A percentile compares a stretch with the other conserved stretches of the same genome.
Evolutionary conservation across 768 basidiomycete genomes (phyloP).

Genomic region (Podaxis mareebaensis): DNA sequence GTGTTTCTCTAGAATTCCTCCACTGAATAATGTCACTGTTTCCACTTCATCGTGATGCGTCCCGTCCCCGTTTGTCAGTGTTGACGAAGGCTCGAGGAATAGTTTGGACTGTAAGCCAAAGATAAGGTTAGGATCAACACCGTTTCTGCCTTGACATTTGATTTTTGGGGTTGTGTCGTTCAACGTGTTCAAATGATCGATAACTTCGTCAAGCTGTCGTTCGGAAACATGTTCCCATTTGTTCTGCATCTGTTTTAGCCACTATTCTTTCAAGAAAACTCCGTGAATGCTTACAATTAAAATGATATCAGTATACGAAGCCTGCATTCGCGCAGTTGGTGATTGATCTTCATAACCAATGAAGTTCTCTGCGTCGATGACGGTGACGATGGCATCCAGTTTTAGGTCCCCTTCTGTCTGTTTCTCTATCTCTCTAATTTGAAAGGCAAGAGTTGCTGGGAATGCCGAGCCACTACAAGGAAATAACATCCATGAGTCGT

Average conservation of each 20-base stretch:
- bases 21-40: constrained; percentile 64
- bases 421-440: constrained; percentile 85
- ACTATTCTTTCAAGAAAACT: background rate
- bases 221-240: constrained; percentile 90
- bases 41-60: constrained; percentile 84
- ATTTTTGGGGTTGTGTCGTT: constrained; percentile 92
- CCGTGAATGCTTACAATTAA: constrained; percentile 62
- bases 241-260: constrained; percentile 47
- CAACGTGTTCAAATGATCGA: constrained; percentile 86
- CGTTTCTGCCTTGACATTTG: constrained; percentile 58
- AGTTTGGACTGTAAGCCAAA: constrained; percentile 91
- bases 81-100: constrained; percentile 40
- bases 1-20: constrained; percentile 23
- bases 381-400: constrained; percentile 90
- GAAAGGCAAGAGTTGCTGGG: constrained; percentile 93
- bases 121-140: constrained; percentile 75
- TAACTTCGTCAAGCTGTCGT: constrained; percentile 73
- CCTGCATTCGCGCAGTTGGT: constrained; percentile 90
- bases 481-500: background rate
- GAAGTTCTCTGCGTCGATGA: constrained; percentile 91
- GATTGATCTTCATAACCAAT: constrained; percentile 90
- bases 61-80: constrained; percentile 8
- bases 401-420: constrained; percentile 75
- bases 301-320: constrained; percentile 93
- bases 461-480: constrained; percentile 83